These are phyloP conservation scores for Grammothele lineata DNA, from an alignment of 768 basidiomycete genomes.

Conservation along the genomic window DNA sequence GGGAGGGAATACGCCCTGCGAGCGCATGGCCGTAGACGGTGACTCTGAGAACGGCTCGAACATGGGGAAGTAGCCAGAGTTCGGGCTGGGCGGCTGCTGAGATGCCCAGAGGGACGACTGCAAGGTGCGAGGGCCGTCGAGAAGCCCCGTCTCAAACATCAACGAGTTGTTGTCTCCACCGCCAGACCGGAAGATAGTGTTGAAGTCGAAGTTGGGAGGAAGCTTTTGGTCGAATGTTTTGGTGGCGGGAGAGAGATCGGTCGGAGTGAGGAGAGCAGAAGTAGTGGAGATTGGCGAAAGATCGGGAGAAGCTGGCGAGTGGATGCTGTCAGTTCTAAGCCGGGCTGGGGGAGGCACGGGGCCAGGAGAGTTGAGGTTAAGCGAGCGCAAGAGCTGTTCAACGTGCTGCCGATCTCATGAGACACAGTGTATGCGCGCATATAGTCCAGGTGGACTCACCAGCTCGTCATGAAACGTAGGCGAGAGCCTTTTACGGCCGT, in stretches of 20 bases:
- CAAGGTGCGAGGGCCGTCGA: neutral
- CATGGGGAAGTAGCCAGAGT: conserved; percentile 31
- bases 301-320: conserved; percentile 52
- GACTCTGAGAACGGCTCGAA: conserved; percentile 54
- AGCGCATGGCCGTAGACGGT: conserved; percentile 28
- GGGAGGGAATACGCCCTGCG: conserved; percentile 26
- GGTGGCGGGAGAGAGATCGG: conserved; percentile 68
- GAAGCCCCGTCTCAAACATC: conserved; percentile 42
- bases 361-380: conserved; percentile 76
- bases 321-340: conserved; percentile 39
- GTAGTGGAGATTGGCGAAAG: conserved; percentile 70
- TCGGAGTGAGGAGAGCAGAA: conserved; percentile 69
- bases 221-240: conserved; percentile 55
- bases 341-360: conserved; percentile 37
- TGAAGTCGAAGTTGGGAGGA: conserved; percentile 47
- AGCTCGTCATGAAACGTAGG: conserved; percentile 56
- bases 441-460: conserved; percentile 32
- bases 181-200: conserved; percentile 21
- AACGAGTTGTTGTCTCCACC: conserved; percentile 32
- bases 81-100: conserved; percentile 2
- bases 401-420: conserved; percentile 51
- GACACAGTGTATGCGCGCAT: conserved; percentile 17
- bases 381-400: conserved; percentile 73
- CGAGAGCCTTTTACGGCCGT: conserved; percentile 64
- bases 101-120: conserved; percentile 1